Conservation (phyloP, 23 red algal genomes). For the Gracilaria domingensis region DNA sequence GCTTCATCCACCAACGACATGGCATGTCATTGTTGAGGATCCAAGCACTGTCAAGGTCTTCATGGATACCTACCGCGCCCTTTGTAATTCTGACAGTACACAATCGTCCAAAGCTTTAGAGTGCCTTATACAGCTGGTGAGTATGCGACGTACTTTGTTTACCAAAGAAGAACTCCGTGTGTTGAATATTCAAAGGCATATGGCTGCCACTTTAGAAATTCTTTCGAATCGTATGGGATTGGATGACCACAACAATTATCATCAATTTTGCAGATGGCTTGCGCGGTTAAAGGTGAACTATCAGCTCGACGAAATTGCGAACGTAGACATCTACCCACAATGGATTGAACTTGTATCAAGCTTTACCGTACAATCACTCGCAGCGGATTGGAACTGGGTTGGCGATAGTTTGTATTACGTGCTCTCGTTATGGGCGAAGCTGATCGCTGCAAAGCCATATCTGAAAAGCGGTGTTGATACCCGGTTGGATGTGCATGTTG, state of each 20-base stretch:
- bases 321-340: constrained; percentile 66
- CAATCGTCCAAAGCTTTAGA: constrained; percentile 67
- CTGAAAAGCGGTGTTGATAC: constrained; percentile 72
- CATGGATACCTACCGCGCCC: constrained; percentile 73
- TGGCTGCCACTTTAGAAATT: constrained; percentile 72
- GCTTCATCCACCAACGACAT: constrained; percentile 76
- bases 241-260: constrained; percentile 86
- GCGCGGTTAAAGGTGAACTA: constrained; percentile 90
- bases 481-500: constrained; percentile 69
- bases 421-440: constrained; percentile 74
- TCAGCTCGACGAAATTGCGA: constrained; percentile 81
- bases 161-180: constrained; percentile 80
- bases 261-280: constrained; percentile 93
- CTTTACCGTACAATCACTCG: constrained; percentile 79
- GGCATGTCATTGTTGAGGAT: constrained; percentile 81
- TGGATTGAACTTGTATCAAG: constrained; percentile 85
- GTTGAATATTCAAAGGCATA: constrained; percentile 76
- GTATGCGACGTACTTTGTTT: constrained; percentile 84
- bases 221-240: constrained; percentile 64
- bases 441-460: constrained; percentile 78
- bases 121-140: constrained; percentile 84
- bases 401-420: constrained; percentile 84
- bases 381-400: constrained; percentile 84
- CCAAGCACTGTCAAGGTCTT: constrained; percentile 77
- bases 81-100: constrained; percentile 49